These are phyloP conservation scores for Microdochium bolleyi DNA, from an alignment of 2,329 filamentous ascomycete species.

Conservation along the genomic window DNA sequence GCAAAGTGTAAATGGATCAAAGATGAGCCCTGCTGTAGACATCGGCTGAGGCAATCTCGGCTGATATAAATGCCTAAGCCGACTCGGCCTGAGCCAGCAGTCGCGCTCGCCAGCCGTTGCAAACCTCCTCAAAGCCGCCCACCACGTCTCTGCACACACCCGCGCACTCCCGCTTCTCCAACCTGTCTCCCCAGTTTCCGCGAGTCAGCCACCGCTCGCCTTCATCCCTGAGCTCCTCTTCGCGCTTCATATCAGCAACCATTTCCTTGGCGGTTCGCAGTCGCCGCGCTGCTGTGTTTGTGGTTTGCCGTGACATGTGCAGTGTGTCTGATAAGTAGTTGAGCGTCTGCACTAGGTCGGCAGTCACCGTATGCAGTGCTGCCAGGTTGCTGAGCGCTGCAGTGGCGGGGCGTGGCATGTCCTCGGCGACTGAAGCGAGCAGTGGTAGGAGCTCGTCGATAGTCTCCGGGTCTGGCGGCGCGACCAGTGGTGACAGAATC, in stretches of 20 bases:
- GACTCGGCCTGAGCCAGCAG: conserved; percentile 58
- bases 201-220: conserved; percentile 74
- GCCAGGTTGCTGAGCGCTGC: conserved; percentile 58
- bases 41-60: too few relatives aligned
- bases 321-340: conserved; percentile 84
- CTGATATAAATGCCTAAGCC: conserved; percentile 5
- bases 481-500: conserved; percentile 60
- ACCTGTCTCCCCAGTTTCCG: conserved; percentile 74
- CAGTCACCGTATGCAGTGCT: conserved; percentile 61
- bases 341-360: conserved; percentile 70
- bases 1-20: too few relatives aligned
- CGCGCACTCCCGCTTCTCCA: conserved; percentile 73
- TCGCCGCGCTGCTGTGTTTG: conserved; percentile 69
- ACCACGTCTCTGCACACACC: conserved; percentile 81
- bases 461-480: conserved; percentile 53
- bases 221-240: conserved; percentile 75
- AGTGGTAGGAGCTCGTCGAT: conserved; percentile 64
- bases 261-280: conserved; percentile 78
- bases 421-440: conserved; percentile 54
- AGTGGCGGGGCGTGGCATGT: conserved; percentile 58
- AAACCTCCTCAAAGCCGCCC: conserved; percentile 85
- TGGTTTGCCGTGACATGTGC: conserved; percentile 89
- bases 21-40: too few relatives aligned
- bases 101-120: conserved; percentile 73
- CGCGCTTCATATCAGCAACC: conserved; percentile 74